phyloP scores from a whole-genome alignment of 83 land plant genomes.

The Larix sibirica region DNA sequence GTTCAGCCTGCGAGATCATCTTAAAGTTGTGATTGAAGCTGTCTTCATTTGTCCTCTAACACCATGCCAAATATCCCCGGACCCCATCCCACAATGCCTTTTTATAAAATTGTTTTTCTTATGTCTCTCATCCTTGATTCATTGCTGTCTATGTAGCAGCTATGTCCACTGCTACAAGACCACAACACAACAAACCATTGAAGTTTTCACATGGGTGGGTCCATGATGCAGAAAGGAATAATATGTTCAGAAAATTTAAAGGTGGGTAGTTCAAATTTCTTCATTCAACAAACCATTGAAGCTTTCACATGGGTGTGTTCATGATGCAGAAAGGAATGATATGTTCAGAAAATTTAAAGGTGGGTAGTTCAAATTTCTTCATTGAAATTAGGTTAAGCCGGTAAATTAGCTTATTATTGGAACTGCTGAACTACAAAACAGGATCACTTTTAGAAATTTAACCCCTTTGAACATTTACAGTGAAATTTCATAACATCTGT shows the following conservation, averaged over 20 bases:
- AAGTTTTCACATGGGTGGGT: too few relatives aligned
- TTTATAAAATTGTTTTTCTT: slow-evolving; percentile 60
- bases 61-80: slow-evolving; percentile 75
- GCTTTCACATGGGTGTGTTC: too few relatives aligned
- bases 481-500: too few relatives aligned
- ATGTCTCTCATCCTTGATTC: slow-evolving; percentile 64
- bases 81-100: slow-evolving; percentile 36
- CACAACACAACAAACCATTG: too few relatives aligned
- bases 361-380: not conserved
- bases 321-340: not conserved
- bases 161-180: too few relatives aligned
- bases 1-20: slow-evolving; percentile 54
- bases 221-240: too few relatives aligned
- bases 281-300: too few relatives aligned
- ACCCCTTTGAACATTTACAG: too few relatives aligned
- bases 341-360: not conserved
- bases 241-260: too few relatives aligned
- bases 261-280: too few relatives aligned
- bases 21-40: slow-evolving; percentile 73
- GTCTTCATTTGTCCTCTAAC: slow-evolving; percentile 82
- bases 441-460: not conserved
- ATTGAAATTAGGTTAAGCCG: too few relatives aligned
- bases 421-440: not conserved
- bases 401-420: too few relatives aligned
- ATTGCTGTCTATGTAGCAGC: slow-evolving; percentile 64